Evolutionary conservation across 495 filamentous ascomycete species (phyloP).

Genomic region (Cercophora sp.): DNA sequence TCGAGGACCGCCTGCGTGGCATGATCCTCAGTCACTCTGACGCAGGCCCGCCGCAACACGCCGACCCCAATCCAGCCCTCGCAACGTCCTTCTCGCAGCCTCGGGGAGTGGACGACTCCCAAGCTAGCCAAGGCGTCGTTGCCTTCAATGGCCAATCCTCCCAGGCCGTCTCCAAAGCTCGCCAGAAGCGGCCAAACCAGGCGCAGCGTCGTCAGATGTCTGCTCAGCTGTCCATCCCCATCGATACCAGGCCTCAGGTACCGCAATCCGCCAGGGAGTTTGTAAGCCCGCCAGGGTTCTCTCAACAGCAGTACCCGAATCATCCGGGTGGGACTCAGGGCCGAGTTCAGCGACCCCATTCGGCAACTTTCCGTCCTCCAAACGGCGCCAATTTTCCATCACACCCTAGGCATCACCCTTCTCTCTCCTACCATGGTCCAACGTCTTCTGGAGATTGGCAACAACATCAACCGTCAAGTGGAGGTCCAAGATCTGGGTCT

Average conservation of each 20-base stretch:
- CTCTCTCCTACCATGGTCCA: slow-evolving; percentile 27
- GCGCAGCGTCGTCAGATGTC: slow-evolving; percentile 53
- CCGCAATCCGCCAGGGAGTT: slow-evolving; percentile 14
- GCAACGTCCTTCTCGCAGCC: background rate
- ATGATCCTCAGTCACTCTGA: slow-evolving; percentile 37
- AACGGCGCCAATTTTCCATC: slow-evolving; percentile 10
- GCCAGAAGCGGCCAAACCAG: slow-evolving; percentile 50
- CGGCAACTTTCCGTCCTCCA: slow-evolving; percentile 24
- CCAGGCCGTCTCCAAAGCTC: slow-evolving; percentile 4
- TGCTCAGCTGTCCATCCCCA: slow-evolving; percentile 47
- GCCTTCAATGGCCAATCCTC: background rate
- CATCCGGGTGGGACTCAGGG: slow-evolving; percentile 18
- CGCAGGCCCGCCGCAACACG: too few relatives aligned
- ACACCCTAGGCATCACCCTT: slow-evolving; percentile 25
- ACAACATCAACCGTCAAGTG: slow-evolving; percentile 12
- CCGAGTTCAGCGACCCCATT: slow-evolving; percentile 18
- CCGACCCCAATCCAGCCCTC: slow-evolving; percentile 2
- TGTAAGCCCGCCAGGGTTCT: slow-evolving; percentile 19
- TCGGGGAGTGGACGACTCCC: too few relatives aligned
- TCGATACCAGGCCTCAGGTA: slow-evolving; percentile 36
- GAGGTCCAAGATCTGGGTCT: slow-evolving; percentile 5
- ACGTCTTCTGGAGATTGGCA: slow-evolving; percentile 20
- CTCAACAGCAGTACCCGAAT: slow-evolving; percentile 18
- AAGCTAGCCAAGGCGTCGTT: background rate
- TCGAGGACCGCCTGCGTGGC: slow-evolving; percentile 41